Conservation (phyloP, 2,329 filamentous ascomycete genomes). For the Fusarium liriodendri region DNA sequence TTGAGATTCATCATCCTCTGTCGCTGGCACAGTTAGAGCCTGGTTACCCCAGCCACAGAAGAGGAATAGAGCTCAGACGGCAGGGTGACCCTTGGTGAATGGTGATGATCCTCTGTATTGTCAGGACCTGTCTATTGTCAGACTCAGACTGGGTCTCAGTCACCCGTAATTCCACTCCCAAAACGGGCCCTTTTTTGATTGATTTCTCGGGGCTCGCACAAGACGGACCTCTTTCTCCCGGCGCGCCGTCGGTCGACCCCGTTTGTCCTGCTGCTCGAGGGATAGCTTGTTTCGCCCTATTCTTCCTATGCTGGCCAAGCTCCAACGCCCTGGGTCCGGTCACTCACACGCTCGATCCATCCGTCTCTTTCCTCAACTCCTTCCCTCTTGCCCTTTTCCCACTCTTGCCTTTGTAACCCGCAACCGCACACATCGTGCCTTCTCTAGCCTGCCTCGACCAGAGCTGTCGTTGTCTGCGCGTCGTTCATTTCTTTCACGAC, state of each 20-base stretch:
- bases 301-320: conserved; percentile 13
- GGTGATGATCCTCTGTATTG: conserved; percentile 16
- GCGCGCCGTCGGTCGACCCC: neutral
- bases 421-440: conserved; percentile 32
- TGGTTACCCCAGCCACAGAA: conserved; percentile 4
- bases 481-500: conserved; percentile 33
- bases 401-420: conserved; percentile 10
- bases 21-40: neutral
- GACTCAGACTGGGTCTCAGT: conserved; percentile 23
- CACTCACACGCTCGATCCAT: conserved; percentile 14
- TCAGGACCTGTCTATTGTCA: conserved; percentile 4
- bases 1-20: neutral
- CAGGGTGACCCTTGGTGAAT: conserved; percentile 24
- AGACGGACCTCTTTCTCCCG: conserved; percentile 3
- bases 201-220: neutral
- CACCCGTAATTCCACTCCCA: conserved; percentile 20
- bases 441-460: conserved; percentile 35
- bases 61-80: neutral
- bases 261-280: conserved; percentile 4
- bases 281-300: conserved; percentile 27
- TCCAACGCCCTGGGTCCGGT: conserved; percentile 10
- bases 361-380: conserved; percentile 7
- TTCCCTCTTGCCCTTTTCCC: conserved; percentile 10
- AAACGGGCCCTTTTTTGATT: neutral
- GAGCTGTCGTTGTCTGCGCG: conserved; percentile 39